These are phyloP conservation scores for Alternaria triticimaculans DNA, from an alignment of 2,329 filamentous ascomycete species.

Conservation along the genomic window DNA sequence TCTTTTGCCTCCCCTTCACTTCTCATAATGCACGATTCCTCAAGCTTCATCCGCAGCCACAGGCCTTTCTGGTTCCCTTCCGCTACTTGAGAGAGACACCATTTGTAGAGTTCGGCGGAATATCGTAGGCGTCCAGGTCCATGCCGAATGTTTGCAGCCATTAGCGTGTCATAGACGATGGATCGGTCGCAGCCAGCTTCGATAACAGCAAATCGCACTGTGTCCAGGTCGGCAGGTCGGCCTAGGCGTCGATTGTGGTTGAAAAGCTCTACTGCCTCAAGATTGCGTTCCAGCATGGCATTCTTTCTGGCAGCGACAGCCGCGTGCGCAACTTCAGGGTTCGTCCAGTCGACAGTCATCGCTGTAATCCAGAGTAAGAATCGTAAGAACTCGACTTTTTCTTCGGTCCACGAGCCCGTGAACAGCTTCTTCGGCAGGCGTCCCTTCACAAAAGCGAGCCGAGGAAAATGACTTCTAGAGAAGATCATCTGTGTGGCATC, in stretches of 20 bases:
- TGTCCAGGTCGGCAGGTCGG: slow-evolving; percentile 27
- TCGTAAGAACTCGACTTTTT: slow-evolving; percentile 39
- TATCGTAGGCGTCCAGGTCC: slow-evolving; percentile 16
- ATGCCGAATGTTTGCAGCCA: slow-evolving; percentile 25
- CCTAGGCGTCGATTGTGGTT: slow-evolving; percentile 43
- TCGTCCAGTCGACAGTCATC: slow-evolving; percentile 42
- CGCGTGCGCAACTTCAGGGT: slow-evolving; percentile 14
- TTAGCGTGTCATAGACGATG: slow-evolving; percentile 41
- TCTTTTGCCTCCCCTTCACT: not conserved
- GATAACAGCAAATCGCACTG: slow-evolving; percentile 35
- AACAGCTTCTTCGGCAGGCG: slow-evolving; percentile 41
- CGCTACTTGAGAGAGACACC: slow-evolving; percentile 32
- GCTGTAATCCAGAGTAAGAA: slow-evolving; percentile 41
- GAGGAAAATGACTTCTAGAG: slow-evolving; percentile 35
- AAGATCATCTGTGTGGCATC: slow-evolving; percentile 39
- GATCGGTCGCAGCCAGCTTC: slow-evolving; percentile 40
- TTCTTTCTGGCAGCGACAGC: slow-evolving; percentile 28
- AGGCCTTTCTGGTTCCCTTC: slow-evolving; percentile 30
- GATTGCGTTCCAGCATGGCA: slow-evolving; percentile 35
- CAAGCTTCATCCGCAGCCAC: slow-evolving; percentile 37
- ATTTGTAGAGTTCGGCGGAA: slow-evolving; percentile 27
- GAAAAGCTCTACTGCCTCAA: slow-evolving; percentile 44
- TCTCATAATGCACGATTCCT: slow-evolving; percentile 17
- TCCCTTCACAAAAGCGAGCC: slow-evolving; percentile 35
- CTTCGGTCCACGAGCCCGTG: slow-evolving; percentile 31